Evolutionary conservation across 1,284 basidiomycete genomes (phyloP).

Genomic region (Ganoderma boninense): DNA sequence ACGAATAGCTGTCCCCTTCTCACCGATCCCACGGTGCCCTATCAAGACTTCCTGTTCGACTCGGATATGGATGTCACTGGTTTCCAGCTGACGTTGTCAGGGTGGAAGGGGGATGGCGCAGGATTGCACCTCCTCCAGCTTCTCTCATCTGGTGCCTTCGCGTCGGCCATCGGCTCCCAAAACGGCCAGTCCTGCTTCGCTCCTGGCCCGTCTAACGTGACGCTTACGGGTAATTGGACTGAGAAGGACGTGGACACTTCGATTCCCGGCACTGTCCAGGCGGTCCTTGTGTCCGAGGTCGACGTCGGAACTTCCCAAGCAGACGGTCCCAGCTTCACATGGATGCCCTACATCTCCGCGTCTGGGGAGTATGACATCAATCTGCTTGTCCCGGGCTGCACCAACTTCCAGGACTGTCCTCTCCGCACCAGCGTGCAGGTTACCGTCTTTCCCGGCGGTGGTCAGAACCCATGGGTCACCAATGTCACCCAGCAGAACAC

Average conservation of each 20-base stretch:
- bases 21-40: constrained; percentile 76
- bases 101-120: constrained; percentile 80
- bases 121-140: constrained; percentile 92
- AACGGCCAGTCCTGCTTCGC: constrained; percentile 82
- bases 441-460: constrained; percentile 81
- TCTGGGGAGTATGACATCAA: constrained; percentile 89
- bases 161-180: constrained; percentile 66
- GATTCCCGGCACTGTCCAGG: constrained; percentile 83
- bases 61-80: constrained; percentile 76
- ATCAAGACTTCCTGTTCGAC: constrained; percentile 90
- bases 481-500: constrained; percentile 80
- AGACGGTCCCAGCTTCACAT: constrained; percentile 81
- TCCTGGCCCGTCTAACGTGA: constrained; percentile 70
- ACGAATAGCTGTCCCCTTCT: constrained; percentile 76
- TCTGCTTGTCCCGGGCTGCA: constrained; percentile 89
- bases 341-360: constrained; percentile 90
- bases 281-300: constrained; percentile 77
- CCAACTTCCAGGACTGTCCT: constrained; percentile 80
- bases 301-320: constrained; percentile 68
- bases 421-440: constrained; percentile 86
- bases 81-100: constrained; percentile 82
- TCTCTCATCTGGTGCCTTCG: constrained; percentile 90
- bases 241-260: constrained; percentile 68
- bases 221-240: constrained; percentile 75
- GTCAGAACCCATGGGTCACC: constrained; percentile 68